Evolutionary conservation across 2,329 filamentous ascomycete species (phyloP).

Genomic region (Pseudocercospora vitis): DNA sequence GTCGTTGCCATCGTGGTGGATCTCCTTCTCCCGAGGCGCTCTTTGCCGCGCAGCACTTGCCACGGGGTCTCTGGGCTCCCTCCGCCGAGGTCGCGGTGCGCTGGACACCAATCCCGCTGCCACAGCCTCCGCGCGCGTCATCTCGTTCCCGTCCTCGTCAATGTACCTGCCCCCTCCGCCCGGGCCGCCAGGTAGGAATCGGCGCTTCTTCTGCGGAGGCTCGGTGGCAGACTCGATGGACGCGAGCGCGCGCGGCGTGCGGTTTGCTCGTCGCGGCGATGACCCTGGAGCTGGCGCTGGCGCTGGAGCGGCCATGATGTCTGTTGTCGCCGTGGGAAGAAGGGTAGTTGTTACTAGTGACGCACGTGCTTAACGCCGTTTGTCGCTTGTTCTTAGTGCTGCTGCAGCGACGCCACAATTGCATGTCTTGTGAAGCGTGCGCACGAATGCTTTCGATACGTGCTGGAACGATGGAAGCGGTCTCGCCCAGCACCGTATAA

Average conservation of each 20-base stretch:
- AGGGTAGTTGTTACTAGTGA: background rate
- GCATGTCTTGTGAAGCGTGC: background rate
- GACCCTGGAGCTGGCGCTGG: constrained; percentile 26
- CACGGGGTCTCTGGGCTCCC: constrained; percentile 7
- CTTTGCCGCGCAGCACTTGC: background rate
- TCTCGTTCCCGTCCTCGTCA: constrained; percentile 68
- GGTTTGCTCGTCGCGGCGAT: constrained; percentile 32
- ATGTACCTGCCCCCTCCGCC: constrained; percentile 83
- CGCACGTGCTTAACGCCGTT: constrained; percentile 2
- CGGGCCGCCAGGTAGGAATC: constrained; percentile 81
- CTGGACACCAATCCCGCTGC: constrained; percentile 35
- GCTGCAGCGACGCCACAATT: background rate
- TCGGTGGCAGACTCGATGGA: constrained; percentile 41
- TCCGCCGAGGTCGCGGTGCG: constrained; percentile 1
- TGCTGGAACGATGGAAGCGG: background rate
- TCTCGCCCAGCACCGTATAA: background rate
- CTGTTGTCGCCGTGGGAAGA: background rate
- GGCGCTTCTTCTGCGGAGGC: constrained; percentile 47
- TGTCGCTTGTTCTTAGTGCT: constrained; percentile 1
- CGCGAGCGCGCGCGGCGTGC: constrained; percentile 32
- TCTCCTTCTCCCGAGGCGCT: constrained; percentile 16
- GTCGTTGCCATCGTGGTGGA: constrained; percentile 5
- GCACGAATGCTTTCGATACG: background rate
- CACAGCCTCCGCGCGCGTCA: constrained; percentile 45
- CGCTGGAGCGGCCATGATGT: constrained; percentile 31